Conservation (phyloP, 163 green algal genomes). For the Volvox carteri region DNA sequence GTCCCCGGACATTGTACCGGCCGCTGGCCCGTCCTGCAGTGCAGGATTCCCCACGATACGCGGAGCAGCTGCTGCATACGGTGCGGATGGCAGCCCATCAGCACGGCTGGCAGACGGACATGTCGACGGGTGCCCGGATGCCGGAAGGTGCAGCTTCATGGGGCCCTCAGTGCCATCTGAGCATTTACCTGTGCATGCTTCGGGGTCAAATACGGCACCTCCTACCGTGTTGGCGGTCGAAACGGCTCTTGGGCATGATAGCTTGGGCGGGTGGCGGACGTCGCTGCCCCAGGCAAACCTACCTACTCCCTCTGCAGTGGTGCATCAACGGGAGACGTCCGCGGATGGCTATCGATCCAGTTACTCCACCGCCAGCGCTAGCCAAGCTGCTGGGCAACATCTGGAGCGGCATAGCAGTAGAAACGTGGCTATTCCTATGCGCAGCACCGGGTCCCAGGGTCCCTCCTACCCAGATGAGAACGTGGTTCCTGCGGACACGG, state of each 20-base stretch:
- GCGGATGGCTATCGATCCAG: neutral
- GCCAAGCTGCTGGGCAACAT: neutral
- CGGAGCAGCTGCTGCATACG: neutral
- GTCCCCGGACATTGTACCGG: conserved; percentile 30
- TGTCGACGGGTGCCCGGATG: neutral
- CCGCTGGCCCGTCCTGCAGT: neutral
- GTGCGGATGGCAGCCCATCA: neutral
- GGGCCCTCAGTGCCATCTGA: neutral
- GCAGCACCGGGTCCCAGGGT: neutral
- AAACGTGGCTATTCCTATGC: neutral
- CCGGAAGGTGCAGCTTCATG: neutral
- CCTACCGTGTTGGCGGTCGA: neutral
- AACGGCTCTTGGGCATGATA: neutral
- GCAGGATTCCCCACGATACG: neutral
- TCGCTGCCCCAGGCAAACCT: neutral
- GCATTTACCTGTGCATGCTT: neutral
- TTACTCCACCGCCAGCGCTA: neutral
- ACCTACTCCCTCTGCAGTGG: neutral
- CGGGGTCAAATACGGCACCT: neutral
- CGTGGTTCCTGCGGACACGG: neutral
- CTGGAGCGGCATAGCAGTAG: neutral
- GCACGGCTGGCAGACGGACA: neutral
- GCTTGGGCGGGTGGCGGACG: neutral
- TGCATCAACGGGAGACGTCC: neutral
- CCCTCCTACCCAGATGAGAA: conserved; percentile 9